phyloP scores from a whole-genome alignment of 2,329 filamentous ascomycete genomes.

The Albifimbria verrucaria region DNA sequence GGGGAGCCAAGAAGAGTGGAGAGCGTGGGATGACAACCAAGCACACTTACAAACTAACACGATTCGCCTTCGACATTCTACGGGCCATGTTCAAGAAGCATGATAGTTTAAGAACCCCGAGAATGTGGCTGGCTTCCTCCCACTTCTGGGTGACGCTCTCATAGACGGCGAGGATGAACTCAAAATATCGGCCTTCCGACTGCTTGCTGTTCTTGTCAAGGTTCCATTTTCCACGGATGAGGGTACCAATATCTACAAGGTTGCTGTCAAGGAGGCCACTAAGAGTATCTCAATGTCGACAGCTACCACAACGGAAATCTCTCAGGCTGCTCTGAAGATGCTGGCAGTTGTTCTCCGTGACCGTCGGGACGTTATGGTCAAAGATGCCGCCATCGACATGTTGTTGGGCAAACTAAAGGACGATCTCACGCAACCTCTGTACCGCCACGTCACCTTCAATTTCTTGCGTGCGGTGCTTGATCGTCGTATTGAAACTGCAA shows the following conservation, averaged over 20 bases:
- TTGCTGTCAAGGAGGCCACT: slow-evolving; percentile 82
- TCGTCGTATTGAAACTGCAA: slow-evolving; percentile 78
- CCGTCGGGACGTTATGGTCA: slow-evolving; percentile 69
- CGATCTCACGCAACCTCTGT: slow-evolving; percentile 87
- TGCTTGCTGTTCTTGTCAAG: slow-evolving; percentile 82
- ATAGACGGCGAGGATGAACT: slow-evolving; percentile 87
- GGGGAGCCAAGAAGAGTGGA: slow-evolving; percentile 70
- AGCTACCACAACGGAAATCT: slow-evolving; percentile 76
- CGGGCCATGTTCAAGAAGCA: slow-evolving; percentile 84
- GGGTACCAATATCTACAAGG: slow-evolving; percentile 60
- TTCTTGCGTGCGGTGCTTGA: slow-evolving; percentile 87
- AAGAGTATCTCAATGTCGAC: slow-evolving; percentile 74
- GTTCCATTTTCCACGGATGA: slow-evolving; percentile 75
- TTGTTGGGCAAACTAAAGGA: slow-evolving; percentile 78
- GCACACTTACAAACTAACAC: slow-evolving; percentile 81
- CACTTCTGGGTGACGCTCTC: slow-evolving; percentile 83
- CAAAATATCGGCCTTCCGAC: slow-evolving; percentile 79
- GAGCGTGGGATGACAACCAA: slow-evolving; percentile 71
- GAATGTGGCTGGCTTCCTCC: slow-evolving; percentile 83
- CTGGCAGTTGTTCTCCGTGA: slow-evolving; percentile 83
- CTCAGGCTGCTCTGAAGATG: slow-evolving; percentile 86
- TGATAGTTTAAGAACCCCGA: slow-evolving; percentile 70
- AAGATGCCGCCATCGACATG: slow-evolving; percentile 78
- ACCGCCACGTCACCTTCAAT: slow-evolving; percentile 90
- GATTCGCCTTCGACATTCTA: slow-evolving; percentile 84